Base-by-base conservation (phyloP, 1,139 yeast species). In the Nakaseomyces delphensis region DNA sequence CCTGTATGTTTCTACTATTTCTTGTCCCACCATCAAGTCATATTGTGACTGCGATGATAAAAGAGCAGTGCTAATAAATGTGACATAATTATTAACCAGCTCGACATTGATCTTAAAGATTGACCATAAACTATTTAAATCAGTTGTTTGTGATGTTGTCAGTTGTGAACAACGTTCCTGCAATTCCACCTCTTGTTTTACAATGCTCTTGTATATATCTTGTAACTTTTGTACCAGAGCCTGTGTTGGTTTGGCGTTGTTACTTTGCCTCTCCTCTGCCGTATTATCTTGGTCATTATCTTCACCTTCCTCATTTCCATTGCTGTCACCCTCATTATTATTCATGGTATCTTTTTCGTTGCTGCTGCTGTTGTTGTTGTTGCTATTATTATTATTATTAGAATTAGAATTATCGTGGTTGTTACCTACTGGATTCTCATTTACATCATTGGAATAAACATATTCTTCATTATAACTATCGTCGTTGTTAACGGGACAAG, bases 1-100 rank as follows among this genome's bases (percentile, higher is more conserved):
- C 58, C 85, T 77, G 60, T 83, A 83, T 38, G 81, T 73, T 49
- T 80, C 82, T 7, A 82, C 84, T 37, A 82, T 76, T 51, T 81
- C 83, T 55, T 77, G 77, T 2, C 91, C 89, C 40, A 62, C 59
- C 16, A 54, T 41, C 9, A 58, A 46, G 43, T 61, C 64, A 35
- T 59, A 60, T 36, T 51, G 54, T 0, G 87, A 78, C 59, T 77
- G 79, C 38, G 82, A 79, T 9, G 87, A 86, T 43, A 80, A 74
- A 46, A 81, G 67, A 2, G 89, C 84, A 16, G 83, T 79, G 7
- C 81, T 71, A 42, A 82, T 63, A 54, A 82, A 81, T 54, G 81
- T 85, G 47, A 79, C 77, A 57, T 82, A 82, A 52, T 79, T 76
- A 57, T 81, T 84, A 45, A 81, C 66, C 38, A 82, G 62, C 21